Evolutionary conservation across 345 rosid species (phyloP), one percentile per base, ranked within the genome.

Genomic region (Balakata baccata): DNA sequence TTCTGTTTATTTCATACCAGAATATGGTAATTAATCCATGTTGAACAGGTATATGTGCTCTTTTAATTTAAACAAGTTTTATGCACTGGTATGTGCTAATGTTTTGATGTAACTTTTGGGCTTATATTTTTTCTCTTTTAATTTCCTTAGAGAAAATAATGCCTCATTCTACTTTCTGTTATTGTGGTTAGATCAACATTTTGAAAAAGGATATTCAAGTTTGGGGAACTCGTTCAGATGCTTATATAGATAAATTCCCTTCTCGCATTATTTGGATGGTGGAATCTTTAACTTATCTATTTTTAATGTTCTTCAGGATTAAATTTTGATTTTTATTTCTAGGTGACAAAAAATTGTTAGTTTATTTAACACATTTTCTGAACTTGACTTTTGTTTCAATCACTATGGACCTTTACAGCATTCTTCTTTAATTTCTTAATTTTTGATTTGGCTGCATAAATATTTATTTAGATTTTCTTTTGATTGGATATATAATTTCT

Each of bases 171-270:
- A 43, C 20, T 13, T 47, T 23, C 11, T 45, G 38, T 34, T 13
- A 52, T 23, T 72, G 43, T 63, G 53, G 64, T 64, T 63, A 53
- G 57, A 65, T 71, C 74, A 74, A 67, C 47, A 66, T 66, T 13
- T 50, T 76, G 69, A 56, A 64, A 70, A 54, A 57, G 58, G 61
- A 45, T 3, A 23, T 34, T 66, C 43, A 54, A 71, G 75, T 65
- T 64, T 71, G 80, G 80, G 75, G 58, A 71, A 77, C 72, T 77
- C 53, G 75, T 65, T 77, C 46, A 57, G 46, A 37, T 71, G 64
- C 64, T 64, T 71, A 14, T 43, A 56, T 29, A 47, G 57, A 10
- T 16, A 16, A 18, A 34, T 45, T 34, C 64, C 53, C 45, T 29
- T 56, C 46, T 29, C 52, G 51, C 12, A 45, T 23, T 29, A 49